Evolutionary conservation across 768 basidiomycete genomes (phyloP).

Genomic region (Phaeotremella fagi): DNA sequence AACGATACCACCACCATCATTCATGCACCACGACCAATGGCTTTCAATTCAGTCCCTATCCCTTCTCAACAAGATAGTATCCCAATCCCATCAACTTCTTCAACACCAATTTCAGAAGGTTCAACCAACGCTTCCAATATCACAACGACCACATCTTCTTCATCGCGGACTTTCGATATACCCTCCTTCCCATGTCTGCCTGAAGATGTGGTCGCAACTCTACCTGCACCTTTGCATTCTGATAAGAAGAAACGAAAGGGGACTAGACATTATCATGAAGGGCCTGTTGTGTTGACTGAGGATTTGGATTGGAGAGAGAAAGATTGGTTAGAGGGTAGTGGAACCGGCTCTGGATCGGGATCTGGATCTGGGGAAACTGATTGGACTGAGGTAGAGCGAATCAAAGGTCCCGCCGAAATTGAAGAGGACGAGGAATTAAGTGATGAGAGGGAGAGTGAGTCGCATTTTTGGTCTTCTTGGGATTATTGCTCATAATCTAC

Average conservation of each 20-base stretch:
- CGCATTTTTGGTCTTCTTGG: neutral
- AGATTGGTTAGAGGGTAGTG: constrained; percentile 6
- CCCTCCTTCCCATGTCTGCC: neutral
- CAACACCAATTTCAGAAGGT: constrained; percentile 3
- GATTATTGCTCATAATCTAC: too few relatives aligned
- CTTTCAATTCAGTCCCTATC: neutral
- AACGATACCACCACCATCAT: neutral
- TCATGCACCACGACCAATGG: neutral
- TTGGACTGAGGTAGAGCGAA: constrained; percentile 22
- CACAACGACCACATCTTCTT: neutral
- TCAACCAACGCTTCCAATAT: neutral
- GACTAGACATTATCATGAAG: constrained; percentile 1
- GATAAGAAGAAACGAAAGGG: constrained; percentile 1
- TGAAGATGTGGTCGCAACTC: constrained; percentile 1
- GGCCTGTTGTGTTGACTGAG: constrained; percentile 10
- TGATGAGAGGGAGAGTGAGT: constrained; percentile 28
- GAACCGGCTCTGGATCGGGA: neutral
- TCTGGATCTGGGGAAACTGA: neutral
- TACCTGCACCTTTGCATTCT: constrained; percentile 30
- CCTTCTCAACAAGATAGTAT: too few relatives aligned
- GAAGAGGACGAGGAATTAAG: constrained; percentile 26
- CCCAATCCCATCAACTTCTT: constrained; percentile 9
- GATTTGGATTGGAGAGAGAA: constrained; percentile 32
- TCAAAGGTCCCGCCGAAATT: constrained; percentile 34
- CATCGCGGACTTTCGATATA: neutral